Base-by-base conservation (phyloP, 768 basidiomycete species). In the Jaapia argillacea region DNA sequence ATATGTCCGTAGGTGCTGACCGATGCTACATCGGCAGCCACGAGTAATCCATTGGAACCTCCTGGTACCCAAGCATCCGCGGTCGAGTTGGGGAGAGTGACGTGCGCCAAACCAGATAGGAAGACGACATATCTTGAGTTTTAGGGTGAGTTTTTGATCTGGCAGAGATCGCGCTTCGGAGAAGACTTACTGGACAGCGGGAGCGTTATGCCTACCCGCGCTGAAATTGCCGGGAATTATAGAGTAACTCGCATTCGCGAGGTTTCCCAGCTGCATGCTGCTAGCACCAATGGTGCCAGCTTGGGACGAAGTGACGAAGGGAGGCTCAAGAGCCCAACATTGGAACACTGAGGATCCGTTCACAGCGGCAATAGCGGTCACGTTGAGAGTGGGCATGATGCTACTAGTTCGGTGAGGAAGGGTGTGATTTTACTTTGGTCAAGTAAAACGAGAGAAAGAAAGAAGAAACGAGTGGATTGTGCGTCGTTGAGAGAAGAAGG, bases 171-270 rank as follows among this genome's bases (percentile, higher is more conserved):
- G 33, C 4, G 5, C 7, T 33, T 24, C 27, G n/a, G n/a, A n/a
- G n/a, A n/a, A n/a, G 10, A 49, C 56, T 36, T 36, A 58, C 56
- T 58, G 56, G 5, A 64, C 55, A 45, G 73, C 71, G 6, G 73
- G 66, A 1, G 73, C 71, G n/a, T 69, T 73, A 49, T 74, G 72
- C 5, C 72, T 68, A 25, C 75, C 74, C 6, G 70, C 68, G 48
- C 74, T 69, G 14, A 74, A 75, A 16, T 69, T 50, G 0, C 74
- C 70, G 2, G 74, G 56, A 36, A 58, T 21, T 20, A 58, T 50
- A 4, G 56, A 48, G 46, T 50, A 55, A 18, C 49, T 57, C 44
- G 48, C 52, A 50, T 57, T 58, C 22, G 55, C 44, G 28, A 57
- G 36, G 33, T 42, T 39, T 4, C 57, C 54, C 24, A 60, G 42